These are phyloP conservation scores for Yamadazyma trypodendri DNA, from an alignment of 1,139 yeast species.

Conservation along the genomic window DNA sequence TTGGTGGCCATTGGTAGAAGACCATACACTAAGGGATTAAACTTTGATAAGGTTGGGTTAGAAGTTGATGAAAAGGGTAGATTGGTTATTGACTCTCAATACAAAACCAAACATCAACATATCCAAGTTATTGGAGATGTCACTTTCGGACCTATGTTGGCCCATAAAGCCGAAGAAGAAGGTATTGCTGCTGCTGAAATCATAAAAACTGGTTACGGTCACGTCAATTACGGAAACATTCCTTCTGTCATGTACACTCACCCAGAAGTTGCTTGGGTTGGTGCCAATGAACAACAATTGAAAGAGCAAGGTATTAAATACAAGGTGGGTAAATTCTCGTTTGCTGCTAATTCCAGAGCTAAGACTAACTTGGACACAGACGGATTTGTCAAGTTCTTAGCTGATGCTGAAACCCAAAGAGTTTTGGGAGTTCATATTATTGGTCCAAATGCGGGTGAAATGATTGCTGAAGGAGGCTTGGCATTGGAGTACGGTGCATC, in stretches of 20 bases:
- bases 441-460: constrained; percentile 99
- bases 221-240: constrained; percentile 95
- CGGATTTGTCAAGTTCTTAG: constrained; percentile 93
- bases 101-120: constrained; percentile 87
- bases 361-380: constrained; percentile 97
- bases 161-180: constrained; percentile 99
- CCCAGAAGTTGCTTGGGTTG: constrained; percentile 99
- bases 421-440: constrained; percentile 95
- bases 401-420: constrained; percentile 97
- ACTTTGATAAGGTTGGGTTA: constrained; percentile 83
- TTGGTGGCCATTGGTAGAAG: constrained; percentile 99
- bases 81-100: constrained; percentile 90
- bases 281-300: constrained; percentile 92
- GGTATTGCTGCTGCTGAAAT: constrained; percentile 98
- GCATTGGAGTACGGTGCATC: constrained; percentile 99
- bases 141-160: constrained; percentile 98
- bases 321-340: constrained; percentile 97
- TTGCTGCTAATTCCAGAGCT: constrained; percentile 98
- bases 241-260: constrained; percentile 99
- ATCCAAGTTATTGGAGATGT: constrained; percentile 98
- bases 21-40: constrained; percentile 89
- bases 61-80: constrained; percentile 92
- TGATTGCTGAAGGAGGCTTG: constrained; percentile 98
- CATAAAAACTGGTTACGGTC: constrained; percentile 92
- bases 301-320: constrained; percentile 91